Conservation (phyloP, 2,329 filamentous ascomycete species). For the Paraphaeosphaeria sporulosa region DNA sequence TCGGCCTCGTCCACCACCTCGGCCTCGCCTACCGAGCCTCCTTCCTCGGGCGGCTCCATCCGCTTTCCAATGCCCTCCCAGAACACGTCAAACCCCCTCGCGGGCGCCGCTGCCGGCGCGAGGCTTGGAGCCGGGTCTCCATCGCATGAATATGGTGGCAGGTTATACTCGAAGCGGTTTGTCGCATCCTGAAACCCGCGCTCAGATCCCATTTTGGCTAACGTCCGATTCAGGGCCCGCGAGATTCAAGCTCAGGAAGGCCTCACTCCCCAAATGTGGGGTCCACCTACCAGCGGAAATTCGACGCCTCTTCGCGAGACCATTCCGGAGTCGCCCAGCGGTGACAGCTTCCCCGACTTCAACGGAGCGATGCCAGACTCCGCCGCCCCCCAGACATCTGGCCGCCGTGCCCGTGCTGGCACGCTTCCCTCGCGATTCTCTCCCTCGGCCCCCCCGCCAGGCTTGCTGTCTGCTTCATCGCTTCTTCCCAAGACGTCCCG, state of each 20-base stretch:
- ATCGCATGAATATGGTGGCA: conserved; percentile 82
- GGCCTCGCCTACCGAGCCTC: conserved; percentile 80
- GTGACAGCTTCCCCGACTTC: conserved; percentile 92
- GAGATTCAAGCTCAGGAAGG: conserved; percentile 98
- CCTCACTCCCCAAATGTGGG: conserved; percentile 78
- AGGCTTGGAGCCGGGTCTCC: conserved; percentile 94
- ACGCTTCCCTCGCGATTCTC: conserved; percentile 97
- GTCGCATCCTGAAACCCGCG: conserved; percentile 50
- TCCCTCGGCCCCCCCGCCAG: conserved; percentile 70
- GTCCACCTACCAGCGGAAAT: conserved; percentile 93
- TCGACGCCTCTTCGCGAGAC: conserved; percentile 96
- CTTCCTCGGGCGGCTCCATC: conserved; percentile 64
- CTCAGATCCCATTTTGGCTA: conserved; percentile 34
- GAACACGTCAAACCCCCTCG: conserved; percentile 64
- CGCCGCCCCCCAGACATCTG: conserved; percentile 66
- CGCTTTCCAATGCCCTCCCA: conserved; percentile 78
- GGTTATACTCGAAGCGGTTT: conserved; percentile 93
- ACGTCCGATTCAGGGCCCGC: conserved; percentile 70
- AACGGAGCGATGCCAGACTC: conserved; percentile 73
- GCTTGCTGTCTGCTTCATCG: conserved; percentile 60
- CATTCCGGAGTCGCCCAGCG: conserved; percentile 93
- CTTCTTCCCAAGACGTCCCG: conserved; percentile 80
- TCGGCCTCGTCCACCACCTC: conserved; percentile 82
- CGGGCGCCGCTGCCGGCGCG: conserved; percentile 61
- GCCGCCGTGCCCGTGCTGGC: conserved; percentile 85